Conservation (phyloP, 192 early-diverging fungal species). For the Backusella mclennaniae region DNA sequence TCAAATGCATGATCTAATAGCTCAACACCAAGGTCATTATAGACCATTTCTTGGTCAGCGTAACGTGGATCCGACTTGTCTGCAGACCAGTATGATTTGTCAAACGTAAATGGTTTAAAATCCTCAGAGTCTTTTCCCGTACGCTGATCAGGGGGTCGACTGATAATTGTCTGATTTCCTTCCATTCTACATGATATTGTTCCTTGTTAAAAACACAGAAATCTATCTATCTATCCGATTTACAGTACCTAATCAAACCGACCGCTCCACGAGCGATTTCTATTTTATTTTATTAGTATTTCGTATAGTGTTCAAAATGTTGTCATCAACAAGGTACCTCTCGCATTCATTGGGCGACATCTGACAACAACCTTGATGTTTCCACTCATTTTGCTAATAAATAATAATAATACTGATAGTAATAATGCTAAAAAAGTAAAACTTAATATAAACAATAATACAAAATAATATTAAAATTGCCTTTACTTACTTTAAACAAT, state of each 20-base stretch:
- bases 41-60: conserved; percentile 76
- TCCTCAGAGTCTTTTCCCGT: conserved; percentile 41
- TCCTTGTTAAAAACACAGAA: background rate
- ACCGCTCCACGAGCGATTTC: conserved; percentile 62
- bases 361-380: conserved; percentile 77
- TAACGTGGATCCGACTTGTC: conserved; percentile 58
- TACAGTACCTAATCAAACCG: conserved; percentile 48
- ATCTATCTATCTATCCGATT: background rate
- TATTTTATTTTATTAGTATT: background rate
- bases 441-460: background rate
- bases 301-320: background rate
- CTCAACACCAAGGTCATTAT: conserved; percentile 71
- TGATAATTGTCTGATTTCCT: conserved; percentile 68
- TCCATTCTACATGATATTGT: conserved; percentile 51
- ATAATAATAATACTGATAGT: background rate
- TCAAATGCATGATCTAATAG: conserved; percentile 83
- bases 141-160: conserved; percentile 42
- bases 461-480: background rate
- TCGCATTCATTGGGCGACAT: conserved; percentile 74
- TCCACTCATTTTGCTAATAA: conserved; percentile 23
- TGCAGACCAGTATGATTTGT: conserved; percentile 88
- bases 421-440: background rate
- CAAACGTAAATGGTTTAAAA: conserved; percentile 76
- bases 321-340: conserved; percentile 43
- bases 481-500: background rate